Conservation (phyloP, 2,329 filamentous ascomycete genomes). For the Hypoxylon sp. region DNA sequence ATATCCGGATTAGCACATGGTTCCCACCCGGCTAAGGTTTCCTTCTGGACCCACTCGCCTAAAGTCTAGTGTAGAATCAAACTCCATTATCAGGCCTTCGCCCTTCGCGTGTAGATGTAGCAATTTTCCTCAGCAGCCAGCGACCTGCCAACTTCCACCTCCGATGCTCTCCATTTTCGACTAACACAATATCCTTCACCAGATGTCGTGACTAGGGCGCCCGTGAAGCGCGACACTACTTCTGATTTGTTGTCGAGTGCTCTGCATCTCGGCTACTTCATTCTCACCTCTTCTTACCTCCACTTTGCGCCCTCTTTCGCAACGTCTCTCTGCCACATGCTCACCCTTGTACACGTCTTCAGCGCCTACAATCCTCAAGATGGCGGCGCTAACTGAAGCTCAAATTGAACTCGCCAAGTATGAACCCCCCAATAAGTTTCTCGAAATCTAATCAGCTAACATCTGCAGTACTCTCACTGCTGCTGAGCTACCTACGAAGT, state of each 20-base stretch:
- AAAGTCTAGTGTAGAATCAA: constrained; percentile 30
- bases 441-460: constrained; percentile 14
- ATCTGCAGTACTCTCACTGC: constrained; percentile 74
- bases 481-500: constrained; percentile 93
- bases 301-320: constrained; percentile 13
- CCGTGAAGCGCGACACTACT: constrained; percentile 22
- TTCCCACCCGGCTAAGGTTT: neutral
- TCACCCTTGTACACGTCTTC: constrained; percentile 22
- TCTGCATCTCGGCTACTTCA: constrained; percentile 5
- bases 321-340: constrained; percentile 37
- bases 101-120: constrained; percentile 33
- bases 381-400: constrained; percentile 59
- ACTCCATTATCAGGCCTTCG: constrained; percentile 35
- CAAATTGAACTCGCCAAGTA: constrained; percentile 71
- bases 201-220: constrained; percentile 10
- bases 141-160: constrained; percentile 17
- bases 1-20: constrained; percentile 2
- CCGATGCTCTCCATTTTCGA: constrained; percentile 12
- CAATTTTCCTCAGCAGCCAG: constrained; percentile 29
- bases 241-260: constrained; percentile 13
- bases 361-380: constrained; percentile 40
- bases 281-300: constrained; percentile 15
- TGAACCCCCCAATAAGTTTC: constrained; percentile 28
- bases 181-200: constrained; percentile 13
- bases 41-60: constrained; percentile 18